Evolutionary conservation across 179 eudicot species (phyloP).

Genomic region (Corrigiola litoralis): DNA sequence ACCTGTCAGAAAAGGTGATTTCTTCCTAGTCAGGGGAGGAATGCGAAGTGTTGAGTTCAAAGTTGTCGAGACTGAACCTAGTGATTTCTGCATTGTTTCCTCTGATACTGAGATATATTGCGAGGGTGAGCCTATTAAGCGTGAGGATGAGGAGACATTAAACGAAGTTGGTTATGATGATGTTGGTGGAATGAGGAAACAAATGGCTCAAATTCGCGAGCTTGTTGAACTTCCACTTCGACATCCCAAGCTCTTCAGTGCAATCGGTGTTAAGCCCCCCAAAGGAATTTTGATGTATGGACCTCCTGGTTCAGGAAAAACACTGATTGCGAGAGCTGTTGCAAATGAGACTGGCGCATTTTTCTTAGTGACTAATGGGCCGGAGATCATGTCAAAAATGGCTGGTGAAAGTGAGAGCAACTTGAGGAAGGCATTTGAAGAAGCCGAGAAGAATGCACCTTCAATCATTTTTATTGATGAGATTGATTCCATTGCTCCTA

Average conservation of each 20-base stretch:
- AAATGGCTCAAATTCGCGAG: conserved; percentile 74
- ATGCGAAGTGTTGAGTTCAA: conserved; percentile 74
- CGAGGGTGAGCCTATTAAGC: conserved; percentile 59
- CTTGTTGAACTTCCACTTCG: conserved; percentile 66
- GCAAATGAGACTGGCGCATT: conserved; percentile 76
- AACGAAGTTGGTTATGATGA: conserved; percentile 69
- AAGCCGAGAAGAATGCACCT: conserved; percentile 68
- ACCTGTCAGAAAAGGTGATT: conserved; percentile 57
- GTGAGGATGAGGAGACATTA: conserved; percentile 61
- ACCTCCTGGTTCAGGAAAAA: conserved; percentile 70
- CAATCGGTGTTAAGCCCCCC: conserved; percentile 71
- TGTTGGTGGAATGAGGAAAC: conserved; percentile 69
- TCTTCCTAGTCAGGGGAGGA: conserved; percentile 57
- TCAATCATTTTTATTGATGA: conserved; percentile 71
- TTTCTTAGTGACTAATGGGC: conserved; percentile 59
- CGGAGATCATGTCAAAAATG: conserved; percentile 65
- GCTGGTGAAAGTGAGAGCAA: conserved; percentile 76
- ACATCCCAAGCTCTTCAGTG: conserved; percentile 64
- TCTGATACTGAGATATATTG: conserved; percentile 65
- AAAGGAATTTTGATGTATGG: conserved; percentile 70
- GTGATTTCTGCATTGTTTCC: conserved; percentile 57
- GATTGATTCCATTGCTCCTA: conserved; percentile 72
- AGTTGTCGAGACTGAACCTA: conserved; percentile 60
- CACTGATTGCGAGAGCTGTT: conserved; percentile 56
- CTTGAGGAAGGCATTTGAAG: conserved; percentile 64